Conservation (phyloP, 768 basidiomycete genomes). For the Lactifluus volemus region DNA sequence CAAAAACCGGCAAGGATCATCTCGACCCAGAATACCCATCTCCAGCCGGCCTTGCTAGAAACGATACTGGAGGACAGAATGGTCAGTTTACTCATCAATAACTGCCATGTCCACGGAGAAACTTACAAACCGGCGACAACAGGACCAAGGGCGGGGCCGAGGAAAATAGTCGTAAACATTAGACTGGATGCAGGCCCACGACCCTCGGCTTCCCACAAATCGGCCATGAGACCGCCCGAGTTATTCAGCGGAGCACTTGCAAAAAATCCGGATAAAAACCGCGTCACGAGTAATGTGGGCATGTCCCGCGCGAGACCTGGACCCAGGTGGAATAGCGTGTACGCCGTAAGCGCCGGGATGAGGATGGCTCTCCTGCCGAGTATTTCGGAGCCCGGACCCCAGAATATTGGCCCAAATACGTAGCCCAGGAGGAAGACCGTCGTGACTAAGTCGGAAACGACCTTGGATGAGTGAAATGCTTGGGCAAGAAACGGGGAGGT, state of each 20-base stretch:
- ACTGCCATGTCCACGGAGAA: background rate
- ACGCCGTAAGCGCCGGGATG: slow-evolving; percentile 4
- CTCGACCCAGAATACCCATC: slow-evolving; percentile 12
- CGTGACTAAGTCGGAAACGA: slow-evolving; percentile 10
- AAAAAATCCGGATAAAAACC: slow-evolving; percentile 23
- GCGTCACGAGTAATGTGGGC: slow-evolving; percentile 14
- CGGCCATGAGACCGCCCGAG: slow-evolving; percentile 18
- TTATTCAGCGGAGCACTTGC: slow-evolving; percentile 20
- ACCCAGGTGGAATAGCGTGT: slow-evolving; percentile 10
- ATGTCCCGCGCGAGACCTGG: slow-evolving; percentile 12
- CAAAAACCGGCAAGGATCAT: slow-evolving; percentile 4
- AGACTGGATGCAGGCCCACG: slow-evolving; percentile 17
- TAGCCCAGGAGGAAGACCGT: slow-evolving; percentile 11
- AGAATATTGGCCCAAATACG: slow-evolving; percentile 14
- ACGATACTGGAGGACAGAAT: background rate
- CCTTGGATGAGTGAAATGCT: background rate
- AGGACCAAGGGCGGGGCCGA: slow-evolving; percentile 22
- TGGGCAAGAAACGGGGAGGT: background rate
- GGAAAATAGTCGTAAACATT: slow-evolving; percentile 18
- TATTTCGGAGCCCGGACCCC: slow-evolving; percentile 18
- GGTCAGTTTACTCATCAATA: background rate
- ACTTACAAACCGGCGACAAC: slow-evolving; percentile 17
- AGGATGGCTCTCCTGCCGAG: slow-evolving; percentile 16
- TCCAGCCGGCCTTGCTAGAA: background rate
- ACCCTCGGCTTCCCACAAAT: slow-evolving; percentile 20